These are phyloP conservation scores for Sarcodon sp. DNA, from an alignment of 768 basidiomycete species.

Conservation along the genomic window DNA sequence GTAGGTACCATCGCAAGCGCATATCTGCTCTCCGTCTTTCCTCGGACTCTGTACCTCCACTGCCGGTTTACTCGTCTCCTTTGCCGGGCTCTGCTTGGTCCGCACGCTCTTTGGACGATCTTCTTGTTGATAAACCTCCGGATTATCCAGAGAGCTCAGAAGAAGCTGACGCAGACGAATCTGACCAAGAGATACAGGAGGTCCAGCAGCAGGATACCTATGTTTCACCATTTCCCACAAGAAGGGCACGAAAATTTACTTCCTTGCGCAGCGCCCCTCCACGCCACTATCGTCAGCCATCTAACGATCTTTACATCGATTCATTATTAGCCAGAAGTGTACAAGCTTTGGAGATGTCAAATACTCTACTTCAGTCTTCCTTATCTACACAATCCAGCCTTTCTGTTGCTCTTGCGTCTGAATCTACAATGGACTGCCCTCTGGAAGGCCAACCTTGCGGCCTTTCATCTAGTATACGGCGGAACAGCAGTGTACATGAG, in stretches of 20 bases:
- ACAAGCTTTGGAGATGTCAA: slow-evolving; percentile 79
- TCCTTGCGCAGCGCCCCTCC: slow-evolving; percentile 9
- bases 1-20: slow-evolving; percentile 38
- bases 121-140: slow-evolving; percentile 41
- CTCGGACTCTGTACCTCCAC: slow-evolving; percentile 44
- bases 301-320: slow-evolving; percentile 51
- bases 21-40: slow-evolving; percentile 45
- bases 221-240: slow-evolving; percentile 8
- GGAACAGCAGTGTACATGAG: slow-evolving; percentile 29
- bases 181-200: slow-evolving; percentile 11
- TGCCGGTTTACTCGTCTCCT: slow-evolving; percentile 50
- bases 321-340: slow-evolving; percentile 73
- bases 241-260: slow-evolving; percentile 13
- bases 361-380: slow-evolving; percentile 62
- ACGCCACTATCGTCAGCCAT: slow-evolving; percentile 8
- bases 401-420: slow-evolving; percentile 34
- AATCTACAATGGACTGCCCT: slow-evolving; percentile 28
- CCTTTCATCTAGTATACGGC: slow-evolving; percentile 37
- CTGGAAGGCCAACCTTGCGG: slow-evolving; percentile 36
- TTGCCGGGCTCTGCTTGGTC: slow-evolving; percentile 11
- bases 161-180: slow-evolving; percentile 63
- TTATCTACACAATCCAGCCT: slow-evolving; percentile 56
- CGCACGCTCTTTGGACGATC: slow-evolving; percentile 19
- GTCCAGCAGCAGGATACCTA: not conserved
- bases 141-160: slow-evolving; percentile 70